Evolutionary conservation across 2,329 filamentous ascomycete species (phyloP).

Genomic region (Parastagonospora nodorum): DNA sequence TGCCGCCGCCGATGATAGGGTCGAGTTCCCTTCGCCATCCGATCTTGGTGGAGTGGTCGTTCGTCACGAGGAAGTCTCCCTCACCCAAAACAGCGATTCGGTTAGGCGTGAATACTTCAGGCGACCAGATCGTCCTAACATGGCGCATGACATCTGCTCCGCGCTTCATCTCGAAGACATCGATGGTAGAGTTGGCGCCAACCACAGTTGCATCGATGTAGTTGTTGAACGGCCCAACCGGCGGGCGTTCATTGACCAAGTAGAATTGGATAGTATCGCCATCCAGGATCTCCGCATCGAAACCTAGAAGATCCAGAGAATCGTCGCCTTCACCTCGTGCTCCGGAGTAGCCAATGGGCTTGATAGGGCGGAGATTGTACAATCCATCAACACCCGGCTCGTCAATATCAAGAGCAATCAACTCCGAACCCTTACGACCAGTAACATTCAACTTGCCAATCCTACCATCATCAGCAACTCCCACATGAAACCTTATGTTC

Average conservation of each 20-base stretch:
- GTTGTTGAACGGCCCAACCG: conserved; percentile 26
- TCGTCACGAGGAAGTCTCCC: conserved; percentile 28
- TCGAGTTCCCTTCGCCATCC: conserved; percentile 30
- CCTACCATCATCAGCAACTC: conserved; percentile 11
- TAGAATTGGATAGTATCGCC: conserved; percentile 33
- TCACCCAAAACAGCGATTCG: conserved; percentile 26
- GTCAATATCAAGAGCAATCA: conserved; percentile 38
- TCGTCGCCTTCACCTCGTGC: conserved; percentile 28
- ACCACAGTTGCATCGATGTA: conserved; percentile 24
- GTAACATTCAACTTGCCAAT: conserved; percentile 24
- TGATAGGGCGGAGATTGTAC: conserved; percentile 29
- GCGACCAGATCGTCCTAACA: conserved; percentile 24
- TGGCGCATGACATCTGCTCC: conserved; percentile 30
- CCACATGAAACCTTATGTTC: neutral
- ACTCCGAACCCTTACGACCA: conserved; percentile 29
- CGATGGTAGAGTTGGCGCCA: conserved; percentile 33
- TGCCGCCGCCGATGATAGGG: conserved; percentile 33
- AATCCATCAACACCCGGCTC: conserved; percentile 27
- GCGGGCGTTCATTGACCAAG: conserved; percentile 33
- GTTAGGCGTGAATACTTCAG: conserved; percentile 27
- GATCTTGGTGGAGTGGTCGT: conserved; percentile 34
- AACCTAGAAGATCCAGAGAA: conserved; percentile 30
- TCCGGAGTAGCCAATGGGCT: conserved; percentile 26
- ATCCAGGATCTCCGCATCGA: conserved; percentile 31
- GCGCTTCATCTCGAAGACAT: conserved; percentile 30